Conservation (phyloP, 2,329 filamentous ascomycete genomes). For the Ophiostoma novo-ulmi region DNA sequence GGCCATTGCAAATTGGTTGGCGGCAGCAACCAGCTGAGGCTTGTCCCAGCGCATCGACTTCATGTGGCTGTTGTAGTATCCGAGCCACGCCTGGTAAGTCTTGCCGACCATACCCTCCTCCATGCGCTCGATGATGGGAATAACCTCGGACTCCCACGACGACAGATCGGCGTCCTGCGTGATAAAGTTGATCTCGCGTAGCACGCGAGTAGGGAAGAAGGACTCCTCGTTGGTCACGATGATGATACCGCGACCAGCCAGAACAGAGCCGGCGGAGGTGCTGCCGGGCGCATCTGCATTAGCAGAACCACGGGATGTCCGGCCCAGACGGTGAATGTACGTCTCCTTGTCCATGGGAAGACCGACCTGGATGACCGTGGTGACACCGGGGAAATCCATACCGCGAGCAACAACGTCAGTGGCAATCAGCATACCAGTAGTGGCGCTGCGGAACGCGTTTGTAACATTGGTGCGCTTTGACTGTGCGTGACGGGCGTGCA, state of each 20-base stretch:
- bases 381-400: slow-evolving; percentile 68
- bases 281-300: slow-evolving; percentile 58
- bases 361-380: slow-evolving; percentile 60
- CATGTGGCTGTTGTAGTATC: slow-evolving; percentile 49
- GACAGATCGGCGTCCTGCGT: slow-evolving; percentile 44
- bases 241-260: slow-evolving; percentile 55
- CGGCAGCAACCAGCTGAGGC: slow-evolving; percentile 45
- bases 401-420: slow-evolving; percentile 67
- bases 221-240: slow-evolving; percentile 50
- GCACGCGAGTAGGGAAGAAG: slow-evolving; percentile 46
- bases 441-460: slow-evolving; percentile 53
- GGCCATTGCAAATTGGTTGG: slow-evolving; percentile 46
- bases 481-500: slow-evolving; percentile 51
- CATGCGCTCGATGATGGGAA: slow-evolving; percentile 40
- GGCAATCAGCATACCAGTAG: slow-evolving; percentile 54
- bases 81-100: slow-evolving; percentile 54
- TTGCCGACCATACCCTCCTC: slow-evolving; percentile 43
- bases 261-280: slow-evolving; percentile 46
- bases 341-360: slow-evolving; percentile 55
- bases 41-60: slow-evolving; percentile 43
- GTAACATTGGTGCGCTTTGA: slow-evolving; percentile 52
- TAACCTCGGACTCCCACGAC: slow-evolving; percentile 36
- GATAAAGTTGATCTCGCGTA: slow-evolving; percentile 52
- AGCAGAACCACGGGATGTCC: slow-evolving; percentile 61
- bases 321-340: slow-evolving; percentile 64